These are phyloP conservation scores for Blastobotrys serpentis DNA, from an alignment of 1,139 yeast species.

Conservation along the genomic window DNA sequence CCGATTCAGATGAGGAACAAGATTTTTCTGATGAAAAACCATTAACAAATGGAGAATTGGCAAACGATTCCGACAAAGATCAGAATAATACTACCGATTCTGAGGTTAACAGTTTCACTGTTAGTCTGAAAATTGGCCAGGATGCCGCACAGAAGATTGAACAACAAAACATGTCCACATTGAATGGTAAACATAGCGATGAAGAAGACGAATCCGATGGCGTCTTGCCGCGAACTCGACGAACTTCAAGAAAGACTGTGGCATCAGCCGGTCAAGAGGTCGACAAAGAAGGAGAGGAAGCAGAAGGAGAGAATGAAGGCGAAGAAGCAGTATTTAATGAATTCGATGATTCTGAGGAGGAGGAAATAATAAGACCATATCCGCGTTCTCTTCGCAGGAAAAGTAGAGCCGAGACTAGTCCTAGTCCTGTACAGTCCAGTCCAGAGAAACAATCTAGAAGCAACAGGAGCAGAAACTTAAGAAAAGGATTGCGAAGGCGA, in stretches of 20 bases:
- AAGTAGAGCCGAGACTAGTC: too few species aligned
- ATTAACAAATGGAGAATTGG: slow-evolving; percentile 4
- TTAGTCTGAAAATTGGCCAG: slow-evolving; percentile 25
- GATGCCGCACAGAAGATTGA: slow-evolving; percentile 21
- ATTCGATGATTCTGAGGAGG: slow-evolving; percentile 20
- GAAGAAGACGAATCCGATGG: slow-evolving; percentile 14
- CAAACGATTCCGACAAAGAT: slow-evolving; percentile 12
- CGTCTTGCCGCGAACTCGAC: too few species aligned
- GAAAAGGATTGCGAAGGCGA: slow-evolving; percentile 5
- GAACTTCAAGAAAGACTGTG: slow-evolving; percentile 8
- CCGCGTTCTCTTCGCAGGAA: slow-evolving; percentile 7
- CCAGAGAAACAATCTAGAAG: not conserved
- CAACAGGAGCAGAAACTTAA: not conserved
- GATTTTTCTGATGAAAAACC: slow-evolving; percentile 8
- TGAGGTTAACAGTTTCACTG: slow-evolving; percentile 21
- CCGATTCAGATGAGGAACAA: slow-evolving; percentile 24
- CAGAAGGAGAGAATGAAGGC: slow-evolving; percentile 13
- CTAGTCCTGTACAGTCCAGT: too few species aligned
- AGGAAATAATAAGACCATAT: slow-evolving; percentile 14
- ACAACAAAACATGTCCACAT: slow-evolving; percentile 10
- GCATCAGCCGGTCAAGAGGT: slow-evolving; percentile 4
- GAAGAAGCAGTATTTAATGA: slow-evolving; percentile 21
- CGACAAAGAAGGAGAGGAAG: slow-evolving; percentile 9
- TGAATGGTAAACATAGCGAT: slow-evolving; percentile 13
- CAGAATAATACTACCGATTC: slow-evolving; percentile 14